phyloP scores from a whole-genome alignment of 2,329 filamentous ascomycete genomes.

The Lachnellula occidentalis region DNA sequence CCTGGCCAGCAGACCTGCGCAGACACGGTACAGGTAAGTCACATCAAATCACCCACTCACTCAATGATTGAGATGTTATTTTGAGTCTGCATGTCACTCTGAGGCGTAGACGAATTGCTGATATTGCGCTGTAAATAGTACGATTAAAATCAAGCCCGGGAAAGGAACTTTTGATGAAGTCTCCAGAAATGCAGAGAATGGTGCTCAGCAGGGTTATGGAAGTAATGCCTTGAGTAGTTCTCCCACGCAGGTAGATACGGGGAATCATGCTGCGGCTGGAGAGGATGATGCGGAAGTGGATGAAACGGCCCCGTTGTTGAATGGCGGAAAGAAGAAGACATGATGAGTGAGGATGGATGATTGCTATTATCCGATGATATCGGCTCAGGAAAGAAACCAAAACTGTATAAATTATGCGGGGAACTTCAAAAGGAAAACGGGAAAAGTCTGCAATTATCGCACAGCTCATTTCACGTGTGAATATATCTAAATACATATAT shows the following conservation, averaged over 20 bases:
- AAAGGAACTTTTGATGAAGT: not conserved
- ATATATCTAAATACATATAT: too few species aligned
- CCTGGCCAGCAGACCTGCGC: slow-evolving; percentile 54
- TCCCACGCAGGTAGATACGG: not conserved
- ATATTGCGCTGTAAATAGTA: not conserved
- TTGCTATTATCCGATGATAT: too few species aligned
- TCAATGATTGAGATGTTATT: too few species aligned
- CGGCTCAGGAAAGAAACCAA: too few species aligned
- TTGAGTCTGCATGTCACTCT: not conserved
- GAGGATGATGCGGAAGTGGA: not conserved
- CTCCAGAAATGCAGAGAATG: not conserved
- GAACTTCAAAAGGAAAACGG: too few species aligned
- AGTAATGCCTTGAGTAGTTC: slow-evolving; percentile 43
- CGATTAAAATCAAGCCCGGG: not conserved
- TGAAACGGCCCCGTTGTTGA: not conserved
- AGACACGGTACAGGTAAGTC: slow-evolving; percentile 53
- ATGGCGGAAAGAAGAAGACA: not conserved
- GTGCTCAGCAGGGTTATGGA: not conserved
- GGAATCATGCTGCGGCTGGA: not conserved
- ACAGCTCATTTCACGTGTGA: too few species aligned
- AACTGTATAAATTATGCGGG: too few species aligned
- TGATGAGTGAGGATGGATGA: not conserved
- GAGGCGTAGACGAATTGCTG: too few species aligned
- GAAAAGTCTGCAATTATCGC: too few species aligned
- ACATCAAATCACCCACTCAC: slow-evolving; percentile 36